Percentiles rank a stretch among this genome's conserved stretches.
phyloP scores from a whole-genome alignment of 371 early-diverging fungal species.

The Apophysomyces elegans region DNA sequence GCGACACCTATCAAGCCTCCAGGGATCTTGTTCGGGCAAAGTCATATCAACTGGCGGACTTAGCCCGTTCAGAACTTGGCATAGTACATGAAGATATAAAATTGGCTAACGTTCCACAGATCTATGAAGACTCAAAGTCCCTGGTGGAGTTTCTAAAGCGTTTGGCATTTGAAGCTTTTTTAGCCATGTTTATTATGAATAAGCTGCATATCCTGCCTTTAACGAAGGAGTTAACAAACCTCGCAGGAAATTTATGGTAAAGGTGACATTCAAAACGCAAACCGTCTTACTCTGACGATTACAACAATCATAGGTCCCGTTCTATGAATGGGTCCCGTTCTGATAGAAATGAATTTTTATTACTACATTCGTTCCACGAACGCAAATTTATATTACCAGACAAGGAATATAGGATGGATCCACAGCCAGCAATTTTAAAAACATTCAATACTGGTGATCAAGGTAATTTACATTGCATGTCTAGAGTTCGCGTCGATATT shows the following conservation, averaged over 20 bases:
- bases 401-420: slow-evolving; percentile 35
- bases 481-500: background rate
- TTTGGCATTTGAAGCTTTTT: slow-evolving; percentile 76
- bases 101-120: slow-evolving; percentile 61
- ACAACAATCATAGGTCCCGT: slow-evolving; percentile 38
- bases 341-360: slow-evolving; percentile 95
- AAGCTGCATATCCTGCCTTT: slow-evolving; percentile 86
- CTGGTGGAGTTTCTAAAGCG: slow-evolving; percentile 73
- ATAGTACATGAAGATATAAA: slow-evolving; percentile 79
- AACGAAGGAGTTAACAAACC: slow-evolving; percentile 84
- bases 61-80: slow-evolving; percentile 71
- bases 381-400: slow-evolving; percentile 88
- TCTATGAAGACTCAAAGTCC: slow-evolving; percentile 59
- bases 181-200: slow-evolving; percentile 74
- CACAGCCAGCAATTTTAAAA: background rate
- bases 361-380: slow-evolving; percentile 95
- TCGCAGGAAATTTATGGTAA: slow-evolving; percentile 93
- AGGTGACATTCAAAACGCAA: no score
- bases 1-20: slow-evolving; percentile 88
- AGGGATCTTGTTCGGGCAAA: slow-evolving; percentile 84
- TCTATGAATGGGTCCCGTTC: slow-evolving; percentile 89
- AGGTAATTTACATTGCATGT: slow-evolving; percentile 4
- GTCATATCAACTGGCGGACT: slow-evolving; percentile 74
- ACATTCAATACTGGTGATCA: slow-evolving; percentile 4
- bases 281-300: background rate